Evolutionary conservation across 1,139 yeast genomes (phyloP).

Genomic region (Zygotorulaspora mrakii): DNA sequence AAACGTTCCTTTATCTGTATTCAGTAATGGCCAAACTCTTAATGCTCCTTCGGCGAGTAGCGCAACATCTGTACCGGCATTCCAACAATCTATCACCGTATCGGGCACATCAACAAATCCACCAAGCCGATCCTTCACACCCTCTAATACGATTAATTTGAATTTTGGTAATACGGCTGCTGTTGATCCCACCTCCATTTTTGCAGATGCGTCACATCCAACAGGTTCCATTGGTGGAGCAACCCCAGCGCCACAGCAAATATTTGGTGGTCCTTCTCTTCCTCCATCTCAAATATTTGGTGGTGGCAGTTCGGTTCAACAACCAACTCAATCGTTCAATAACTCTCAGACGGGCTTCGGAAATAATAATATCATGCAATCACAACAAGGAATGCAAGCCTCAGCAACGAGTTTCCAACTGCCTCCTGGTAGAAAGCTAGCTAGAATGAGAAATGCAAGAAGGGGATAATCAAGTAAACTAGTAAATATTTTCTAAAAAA

Average conservation of each 20-base stretch:
- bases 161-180: slow-evolving; percentile 25
- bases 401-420: slow-evolving; percentile 12
- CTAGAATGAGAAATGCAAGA: slow-evolving; percentile 26
- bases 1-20: slow-evolving; percentile 3
- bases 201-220: slow-evolving; percentile 15
- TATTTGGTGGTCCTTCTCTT: slow-evolving; percentile 17
- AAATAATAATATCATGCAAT: slow-evolving; percentile 6
- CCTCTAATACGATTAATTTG: slow-evolving; percentile 27
- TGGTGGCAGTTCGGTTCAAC: slow-evolving; percentile 8
- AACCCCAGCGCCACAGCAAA: slow-evolving; percentile 19
- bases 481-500: too few species aligned
- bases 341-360: slow-evolving; percentile 11
- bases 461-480: slow-evolving; percentile 12
- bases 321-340: slow-evolving; percentile 8
- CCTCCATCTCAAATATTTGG: slow-evolving; percentile 17
- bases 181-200: slow-evolving; percentile 24
- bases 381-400: slow-evolving; percentile 9
- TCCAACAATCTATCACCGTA: slow-evolving; percentile 17
- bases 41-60: slow-evolving; percentile 8
- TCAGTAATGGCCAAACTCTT: slow-evolving; percentile 5
- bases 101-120: slow-evolving; percentile 10
- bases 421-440: slow-evolving; percentile 26
- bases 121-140: slow-evolving; percentile 23
- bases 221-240: slow-evolving; percentile 8
- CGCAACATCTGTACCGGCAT: slow-evolving; percentile 18